These are phyloP conservation scores for Acanthamoeba divionensis DNA, from an alignment of 208 protist genomes.

Conservation along the genomic window DNA sequence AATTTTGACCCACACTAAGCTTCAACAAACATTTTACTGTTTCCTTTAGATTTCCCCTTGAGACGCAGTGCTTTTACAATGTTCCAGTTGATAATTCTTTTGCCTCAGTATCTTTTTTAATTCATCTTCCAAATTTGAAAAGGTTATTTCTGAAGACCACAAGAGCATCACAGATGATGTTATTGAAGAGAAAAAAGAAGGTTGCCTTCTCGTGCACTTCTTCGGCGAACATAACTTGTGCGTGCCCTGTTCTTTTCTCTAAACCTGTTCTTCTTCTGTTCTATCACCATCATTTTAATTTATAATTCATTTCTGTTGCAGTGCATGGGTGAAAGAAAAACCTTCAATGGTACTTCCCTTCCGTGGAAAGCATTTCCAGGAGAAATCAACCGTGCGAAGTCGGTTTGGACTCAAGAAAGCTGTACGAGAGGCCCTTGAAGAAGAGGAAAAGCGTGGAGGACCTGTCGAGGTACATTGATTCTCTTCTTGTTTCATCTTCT, in stretches of 20 bases:
- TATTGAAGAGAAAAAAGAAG: constrained; percentile 19
- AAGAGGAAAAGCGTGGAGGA: background rate
- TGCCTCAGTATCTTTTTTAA: too few species aligned
- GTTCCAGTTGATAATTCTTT: too few species aligned
- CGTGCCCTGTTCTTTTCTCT: background rate
- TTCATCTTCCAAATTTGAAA: too few species aligned
- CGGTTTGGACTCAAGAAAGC: constrained; percentile 8
- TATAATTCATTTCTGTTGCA: background rate
- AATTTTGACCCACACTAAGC: too few species aligned
- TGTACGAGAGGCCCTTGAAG: constrained; percentile 16
- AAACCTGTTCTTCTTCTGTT: background rate
- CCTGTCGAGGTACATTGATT: background rate
- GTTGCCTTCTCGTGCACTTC: background rate
- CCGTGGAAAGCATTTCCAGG: constrained; percentile 15
- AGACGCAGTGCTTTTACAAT: too few species aligned
- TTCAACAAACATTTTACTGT: too few species aligned
- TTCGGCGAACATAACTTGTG: constrained; percentile 46
- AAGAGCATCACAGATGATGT: background rate
- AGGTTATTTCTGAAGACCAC: background rate
- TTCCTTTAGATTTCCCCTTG: too few species aligned
- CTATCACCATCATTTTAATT: background rate
- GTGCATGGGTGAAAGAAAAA: constrained; percentile 26
- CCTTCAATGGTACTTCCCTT: constrained; percentile 32
- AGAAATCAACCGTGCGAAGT: background rate
- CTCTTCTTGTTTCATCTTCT: background rate